Evolutionary conservation across 352 stramenopile species (phyloP).

Genomic region (Globisporangium solare): DNA sequence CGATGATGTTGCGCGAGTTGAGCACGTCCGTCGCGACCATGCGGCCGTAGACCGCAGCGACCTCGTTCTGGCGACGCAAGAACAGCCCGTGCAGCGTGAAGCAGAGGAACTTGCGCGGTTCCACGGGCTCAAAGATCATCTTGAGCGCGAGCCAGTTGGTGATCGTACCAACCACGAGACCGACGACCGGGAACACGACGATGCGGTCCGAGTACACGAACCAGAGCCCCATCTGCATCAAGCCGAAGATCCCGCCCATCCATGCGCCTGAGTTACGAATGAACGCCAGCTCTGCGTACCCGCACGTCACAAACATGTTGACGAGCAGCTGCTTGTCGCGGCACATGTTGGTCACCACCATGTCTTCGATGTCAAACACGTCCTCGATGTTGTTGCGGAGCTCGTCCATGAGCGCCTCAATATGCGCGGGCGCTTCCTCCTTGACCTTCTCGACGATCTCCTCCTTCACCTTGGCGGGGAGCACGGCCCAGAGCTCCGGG

Average conservation of each 20-base stretch:
- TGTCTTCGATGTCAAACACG: conserved; percentile 94
- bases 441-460: conserved; percentile 94
- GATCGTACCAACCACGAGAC: conserved; percentile 93
- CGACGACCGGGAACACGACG: conserved; percentile 89
- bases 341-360: conserved; percentile 93
- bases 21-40: conserved; percentile 84
- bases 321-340: conserved; percentile 94
- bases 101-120: conserved; percentile 79
- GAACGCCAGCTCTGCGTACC: conserved; percentile 89
- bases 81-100: conserved; percentile 95
- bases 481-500: conserved; percentile 72
- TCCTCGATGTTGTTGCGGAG: conserved; percentile 94
- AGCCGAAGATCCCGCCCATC: conserved; percentile 87
- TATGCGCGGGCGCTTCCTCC: conserved; percentile 88
- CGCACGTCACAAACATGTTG: conserved; percentile 93
- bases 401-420: conserved; percentile 93
- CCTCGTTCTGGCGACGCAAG: conserved; percentile 89
- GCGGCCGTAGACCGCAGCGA: conserved; percentile 84
- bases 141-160: conserved; percentile 97
- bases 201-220: conserved; percentile 82
- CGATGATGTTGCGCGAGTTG: conserved; percentile 86
- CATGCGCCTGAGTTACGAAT: conserved; percentile 89
- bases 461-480: conserved; percentile 79
- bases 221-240: conserved; percentile 88
- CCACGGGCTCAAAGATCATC: conserved; percentile 91